Percentiles rank a stretch among this genome's conserved stretches.
These are phyloP conservation scores for Herpetomonas samuelpessoai DNA, from an alignment of 208 protist genomes.

Conservation along the genomic window DNA sequence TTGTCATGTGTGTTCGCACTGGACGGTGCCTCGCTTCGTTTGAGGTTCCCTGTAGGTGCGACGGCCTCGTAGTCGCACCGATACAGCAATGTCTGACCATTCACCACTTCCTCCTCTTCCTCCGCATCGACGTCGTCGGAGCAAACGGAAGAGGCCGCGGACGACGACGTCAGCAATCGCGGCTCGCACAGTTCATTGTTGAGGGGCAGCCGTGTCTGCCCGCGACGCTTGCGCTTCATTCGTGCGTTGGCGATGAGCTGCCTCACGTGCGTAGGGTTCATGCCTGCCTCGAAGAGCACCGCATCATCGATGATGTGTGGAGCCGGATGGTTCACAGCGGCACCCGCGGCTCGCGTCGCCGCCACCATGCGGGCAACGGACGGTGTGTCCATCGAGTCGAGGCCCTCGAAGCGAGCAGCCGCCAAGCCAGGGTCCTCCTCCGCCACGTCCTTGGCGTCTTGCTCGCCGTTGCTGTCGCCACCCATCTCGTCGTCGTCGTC, in stretches of 20 bases:
- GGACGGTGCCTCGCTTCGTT: background rate
- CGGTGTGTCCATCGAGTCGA: background rate
- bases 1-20: background rate
- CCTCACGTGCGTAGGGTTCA: background rate
- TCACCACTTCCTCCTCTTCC: background rate
- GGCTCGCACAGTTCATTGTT: background rate
- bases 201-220: background rate
- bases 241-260: background rate
- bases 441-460: no score
- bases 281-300: background rate
- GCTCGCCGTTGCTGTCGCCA: background rate
- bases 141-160: background rate
- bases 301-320: background rate
- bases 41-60: no score
- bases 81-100: background rate
- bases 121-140: conserved; percentile 1
- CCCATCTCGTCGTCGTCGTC: background rate
- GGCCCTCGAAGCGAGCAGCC: background rate
- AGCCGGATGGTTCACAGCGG: background rate
- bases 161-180: background rate
- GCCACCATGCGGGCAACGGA: background rate
- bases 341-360: background rate
- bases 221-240: background rate
- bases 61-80: background rate
- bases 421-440: no score